These are phyloP conservation scores for Dryas octopetala DNA, from an alignment of 306 rosid species.

Conservation along the genomic window DNA sequence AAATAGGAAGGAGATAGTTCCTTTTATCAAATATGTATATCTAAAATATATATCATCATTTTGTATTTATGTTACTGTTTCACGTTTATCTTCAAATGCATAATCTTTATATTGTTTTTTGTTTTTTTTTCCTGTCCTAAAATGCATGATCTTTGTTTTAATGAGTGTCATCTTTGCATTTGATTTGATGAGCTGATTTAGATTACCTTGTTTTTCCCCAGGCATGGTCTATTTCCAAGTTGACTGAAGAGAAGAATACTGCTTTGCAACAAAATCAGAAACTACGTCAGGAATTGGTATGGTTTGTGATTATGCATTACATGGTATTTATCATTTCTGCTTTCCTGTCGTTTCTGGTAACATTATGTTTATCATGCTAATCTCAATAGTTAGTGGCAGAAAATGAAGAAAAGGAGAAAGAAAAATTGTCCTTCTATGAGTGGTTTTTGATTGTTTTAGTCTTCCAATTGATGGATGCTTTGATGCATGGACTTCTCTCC, in stretches of 20 bases:
- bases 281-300: constrained; percentile 48
- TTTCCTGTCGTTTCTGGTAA: background rate
- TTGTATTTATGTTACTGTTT: background rate
- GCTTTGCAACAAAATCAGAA: constrained; percentile 46
- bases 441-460: background rate
- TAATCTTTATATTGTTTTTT: background rate
- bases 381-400: background rate
- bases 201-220: constrained; percentile 17
- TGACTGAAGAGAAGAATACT: constrained; percentile 41
- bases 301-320: constrained; percentile 7
- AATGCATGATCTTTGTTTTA: background rate
- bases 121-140: background rate
- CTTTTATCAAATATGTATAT: background rate
- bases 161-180: background rate
- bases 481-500: background rate
- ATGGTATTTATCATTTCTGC: background rate
- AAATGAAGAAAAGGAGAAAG: background rate
- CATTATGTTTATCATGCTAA: background rate
- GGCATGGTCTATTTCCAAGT: constrained; percentile 44
- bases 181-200: background rate
- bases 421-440: background rate
- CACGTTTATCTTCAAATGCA: background rate
- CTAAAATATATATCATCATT: background rate
- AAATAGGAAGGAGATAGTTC: background rate
- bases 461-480: background rate